phyloP scores from a whole-genome alignment of 2,329 filamentous ascomycete species.

The Xylaria sp. region DNA sequence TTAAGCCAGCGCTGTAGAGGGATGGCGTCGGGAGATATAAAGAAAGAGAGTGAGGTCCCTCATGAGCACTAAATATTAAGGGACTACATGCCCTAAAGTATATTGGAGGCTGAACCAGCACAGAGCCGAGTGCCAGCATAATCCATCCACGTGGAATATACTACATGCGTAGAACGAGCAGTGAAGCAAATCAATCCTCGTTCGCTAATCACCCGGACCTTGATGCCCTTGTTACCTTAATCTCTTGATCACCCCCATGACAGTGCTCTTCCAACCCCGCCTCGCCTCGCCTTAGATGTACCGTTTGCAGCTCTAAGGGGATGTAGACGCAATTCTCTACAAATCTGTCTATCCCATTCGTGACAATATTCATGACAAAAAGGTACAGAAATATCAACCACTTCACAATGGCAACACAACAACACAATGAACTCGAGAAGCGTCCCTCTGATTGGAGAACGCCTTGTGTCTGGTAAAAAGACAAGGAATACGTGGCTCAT shows the following conservation, averaged over 20 bases:
- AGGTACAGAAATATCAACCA: conserved; percentile 2
- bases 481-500: background rate
- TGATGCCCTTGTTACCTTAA: conserved; percentile 2
- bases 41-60: background rate
- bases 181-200: conserved; percentile 15
- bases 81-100: conserved; percentile 17
- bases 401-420: background rate
- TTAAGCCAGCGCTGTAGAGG: background rate
- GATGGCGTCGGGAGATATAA: background rate
- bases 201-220: background rate
- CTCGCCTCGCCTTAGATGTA: background rate
- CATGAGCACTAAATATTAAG: conserved; percentile 5
- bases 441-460: background rate
- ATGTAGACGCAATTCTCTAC: conserved; percentile 20
- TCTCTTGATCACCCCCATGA: background rate
- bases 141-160: conserved; percentile 38
- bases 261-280: background rate
- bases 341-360: conserved; percentile 20
- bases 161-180: conserved; percentile 36
- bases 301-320: conserved; percentile 14
- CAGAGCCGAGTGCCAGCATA: conserved; percentile 1
- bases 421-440: background rate
- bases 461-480: background rate
- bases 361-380: conserved; percentile 11
- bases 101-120: conserved; percentile 5